Base-by-base conservation (phyloP, 495 filamentous ascomycete species). In the Articulospora tetracladia region DNA sequence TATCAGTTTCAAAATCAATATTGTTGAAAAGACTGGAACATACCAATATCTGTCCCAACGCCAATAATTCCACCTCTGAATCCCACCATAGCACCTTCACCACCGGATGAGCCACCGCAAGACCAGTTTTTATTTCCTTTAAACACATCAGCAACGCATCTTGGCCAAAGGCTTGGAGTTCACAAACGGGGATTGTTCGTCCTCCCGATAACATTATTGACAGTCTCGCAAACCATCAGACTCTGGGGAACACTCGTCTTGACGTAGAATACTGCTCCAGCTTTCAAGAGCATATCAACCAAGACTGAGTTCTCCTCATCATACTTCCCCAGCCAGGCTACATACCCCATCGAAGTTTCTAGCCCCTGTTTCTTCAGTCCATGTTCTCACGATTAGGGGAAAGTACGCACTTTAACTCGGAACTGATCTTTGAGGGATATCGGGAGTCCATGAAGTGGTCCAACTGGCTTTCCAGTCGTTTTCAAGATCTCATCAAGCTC, bases 371-470 rank as follows among this genome's bases (percentile, higher is more conserved):
- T 44, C 22, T 58, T 74, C 68, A 39, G 44, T 75, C 71, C n/a
- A n/a, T n/a, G n/a, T n/a, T n/a, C 1, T 77, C 70, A n/a, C 73
- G 74, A 17, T 76, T 72, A 19, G 7, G 3, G 7, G 23, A 25
- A 2, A 34, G 62, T 24, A 78, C 83, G 58, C 75, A 72, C 65
- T 58, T 79, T 73, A 39, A 91, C 67, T 52, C 83, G 74, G 72
- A 90, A 89, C 28, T 79, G 78, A 61, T 91, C 88, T 62, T 91
- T 88, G 20, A 89, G 63, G 10, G 77, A 80, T 25, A 90, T 77
- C 3, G 88, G 87, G 0, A 92, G 77, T 6, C 87, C 87, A 65
- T 90, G 86, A 0, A 92, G 73, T 0, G 85, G 82, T 1, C 88
- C 88, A 41, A 85, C 54, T 0, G 77, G 72, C 22, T 70, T 73